Base-by-base conservation (phyloP, 768 basidiomycete genomes). In the Boletus patriciae region DNA sequence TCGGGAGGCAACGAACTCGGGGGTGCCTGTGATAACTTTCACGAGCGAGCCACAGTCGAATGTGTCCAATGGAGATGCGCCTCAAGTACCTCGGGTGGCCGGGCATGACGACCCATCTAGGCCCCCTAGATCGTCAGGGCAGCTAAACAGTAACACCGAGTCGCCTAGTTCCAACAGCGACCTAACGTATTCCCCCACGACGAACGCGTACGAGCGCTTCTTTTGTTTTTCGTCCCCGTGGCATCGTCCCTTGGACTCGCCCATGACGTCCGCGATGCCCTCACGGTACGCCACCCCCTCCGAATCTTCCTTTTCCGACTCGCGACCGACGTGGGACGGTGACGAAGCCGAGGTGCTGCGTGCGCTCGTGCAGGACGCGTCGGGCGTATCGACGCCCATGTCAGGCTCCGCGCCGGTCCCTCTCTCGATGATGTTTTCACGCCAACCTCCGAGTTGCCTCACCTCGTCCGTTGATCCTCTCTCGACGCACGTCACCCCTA, bases 341-440 rank as follows among this genome's bases (percentile, higher is more conserved):
- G 38, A 67, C 13, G 66, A 71, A 38, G 58, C 60, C 10, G 69
- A 66, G 21, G 62, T 67, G 7, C 57, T 51, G 62, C 52, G n/a
- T 37, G 40, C 61, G 18, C 67, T 70, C n/a, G 23, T 66, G 44
- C 33, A 9, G 18, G 37, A 8, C 5, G 23, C n/a, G 5, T 64
- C 69, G 15, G 49, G 51, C 13, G 37, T 50, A n/a, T 61, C 59
- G 23, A 61, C 64, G 18, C 60, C 62, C 0, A 8, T 21, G 9
- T 44, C 37, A 12, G 49, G 23, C 18, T 23, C 52, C 7, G 5
- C 29, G 0, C 21, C 57, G 19, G n/a, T 42, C 15, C 46, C 57
- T 42, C 34, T 55, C 15, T 16, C 25, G 18, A 46, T 23, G 34
- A 27, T 50, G 13, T 21, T 50, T 10, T 62, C 57, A 37, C 42